Conservation (phyloP, 345 rosid species). For the Eutrema heterophyllum region DNA sequence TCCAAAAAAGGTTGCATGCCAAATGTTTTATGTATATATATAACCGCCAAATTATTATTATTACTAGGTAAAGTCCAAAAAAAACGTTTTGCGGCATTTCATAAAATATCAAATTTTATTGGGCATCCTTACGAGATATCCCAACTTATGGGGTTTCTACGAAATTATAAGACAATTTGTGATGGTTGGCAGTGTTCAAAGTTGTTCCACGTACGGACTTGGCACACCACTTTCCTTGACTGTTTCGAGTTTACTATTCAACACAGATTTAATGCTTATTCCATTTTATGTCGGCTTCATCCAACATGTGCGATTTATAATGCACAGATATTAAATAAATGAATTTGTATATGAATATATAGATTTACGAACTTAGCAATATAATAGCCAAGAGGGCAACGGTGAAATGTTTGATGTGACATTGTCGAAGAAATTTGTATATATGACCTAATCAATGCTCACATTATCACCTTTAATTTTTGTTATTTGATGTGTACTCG, state of each 20-base stretch:
- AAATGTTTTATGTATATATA: not conserved
- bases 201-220: constrained; percentile 9
- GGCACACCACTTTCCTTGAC: constrained; percentile 20
- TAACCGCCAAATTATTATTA: not conserved
- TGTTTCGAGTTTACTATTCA: constrained; percentile 8
- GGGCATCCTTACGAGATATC: not conserved
- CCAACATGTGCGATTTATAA: not conserved
- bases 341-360: not conserved
- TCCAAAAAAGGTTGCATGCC: constrained; percentile 6
- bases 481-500: not conserved
- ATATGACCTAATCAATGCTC: not conserved
- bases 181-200: constrained; percentile 1
- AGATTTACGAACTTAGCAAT: not conserved
- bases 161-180: not conserved
- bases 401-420: not conserved
- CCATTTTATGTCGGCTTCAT: not conserved
- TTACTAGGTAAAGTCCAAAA: not conserved
- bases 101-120: not conserved
- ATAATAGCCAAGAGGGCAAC: not conserved
- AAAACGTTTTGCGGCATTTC: not conserved
- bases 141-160: not conserved
- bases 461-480: not conserved
- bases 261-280: not conserved
- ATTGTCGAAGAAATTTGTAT: not conserved
- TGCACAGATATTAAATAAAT: not conserved